These are phyloP conservation scores for Monosporascus sp. DNA, from an alignment of 2,329 filamentous ascomycete genomes.

Conservation along the genomic window DNA sequence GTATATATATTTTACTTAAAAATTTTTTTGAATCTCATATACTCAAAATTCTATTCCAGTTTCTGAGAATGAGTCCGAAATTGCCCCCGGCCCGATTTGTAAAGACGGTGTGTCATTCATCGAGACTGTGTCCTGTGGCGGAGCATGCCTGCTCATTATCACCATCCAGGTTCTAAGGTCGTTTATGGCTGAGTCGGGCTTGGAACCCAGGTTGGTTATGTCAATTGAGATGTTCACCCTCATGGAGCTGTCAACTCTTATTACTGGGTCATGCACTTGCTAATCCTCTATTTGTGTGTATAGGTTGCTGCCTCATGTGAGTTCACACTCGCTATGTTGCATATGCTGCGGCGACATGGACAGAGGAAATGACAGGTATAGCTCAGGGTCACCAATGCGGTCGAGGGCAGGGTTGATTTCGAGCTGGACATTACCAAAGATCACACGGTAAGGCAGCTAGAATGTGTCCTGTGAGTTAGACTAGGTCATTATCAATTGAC, in stretches of 20 bases:
- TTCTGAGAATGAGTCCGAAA: constrained; percentile 16
- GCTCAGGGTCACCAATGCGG: constrained; percentile 62
- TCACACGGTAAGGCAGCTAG: constrained; percentile 56
- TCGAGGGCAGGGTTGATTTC: constrained; percentile 66
- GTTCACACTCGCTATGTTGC: constrained; percentile 3
- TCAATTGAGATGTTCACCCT: neutral
- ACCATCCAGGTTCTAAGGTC: constrained; percentile 68
- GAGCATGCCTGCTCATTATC: neutral
- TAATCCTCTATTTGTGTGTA: neutral
- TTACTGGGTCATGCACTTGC: too few relatives aligned
- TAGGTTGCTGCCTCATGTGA: constrained; percentile 38
- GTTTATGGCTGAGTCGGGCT: constrained; percentile 77
- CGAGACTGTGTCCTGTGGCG: neutral
- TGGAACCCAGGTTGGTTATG: constrained; percentile 72
- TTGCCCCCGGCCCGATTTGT: constrained; percentile 59
- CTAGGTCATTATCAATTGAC: neutral
- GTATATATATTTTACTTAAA: too few relatives aligned
- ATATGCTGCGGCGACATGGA: neutral
- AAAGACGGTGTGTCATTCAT: constrained; percentile 47
- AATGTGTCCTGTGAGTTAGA: neutral
- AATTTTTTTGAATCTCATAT: constrained; percentile 10
- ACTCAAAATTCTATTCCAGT: neutral
- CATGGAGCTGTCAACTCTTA: neutral
- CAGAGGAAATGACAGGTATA: constrained; percentile 26
- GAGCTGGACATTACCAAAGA: constrained; percentile 69